Evolutionary conservation across 2,329 filamentous ascomycete species (phyloP).

Genomic region (Neurospora sp.): DNA sequence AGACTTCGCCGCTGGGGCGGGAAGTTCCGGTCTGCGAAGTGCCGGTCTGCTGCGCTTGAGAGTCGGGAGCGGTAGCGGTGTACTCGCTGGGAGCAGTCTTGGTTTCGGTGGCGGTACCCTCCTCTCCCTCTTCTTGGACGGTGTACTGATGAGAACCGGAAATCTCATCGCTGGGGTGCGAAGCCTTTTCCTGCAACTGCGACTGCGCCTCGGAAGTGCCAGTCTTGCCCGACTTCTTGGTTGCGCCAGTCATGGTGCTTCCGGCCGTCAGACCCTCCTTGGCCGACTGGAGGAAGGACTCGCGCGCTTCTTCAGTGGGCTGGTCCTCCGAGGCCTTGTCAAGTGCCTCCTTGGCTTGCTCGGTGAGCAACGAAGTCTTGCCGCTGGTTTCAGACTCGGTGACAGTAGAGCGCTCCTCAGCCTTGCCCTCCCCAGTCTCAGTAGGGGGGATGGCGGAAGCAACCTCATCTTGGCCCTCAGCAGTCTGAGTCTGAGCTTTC

Average conservation of each 20-base stretch:
- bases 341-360: constrained; percentile 15
- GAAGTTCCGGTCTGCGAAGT: not conserved
- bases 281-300: constrained; percentile 13
- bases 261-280: not conserved
- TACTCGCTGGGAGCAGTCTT: constrained; percentile 6
- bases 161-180: not conserved
- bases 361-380: constrained; percentile 9
- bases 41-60: not conserved
- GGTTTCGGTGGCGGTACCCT: constrained; percentile 1
- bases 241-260: not conserved
- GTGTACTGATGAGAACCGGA: constrained; percentile 4
- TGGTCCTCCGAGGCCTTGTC: constrained; percentile 16
- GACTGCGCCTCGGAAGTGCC: not conserved
- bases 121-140: not conserved
- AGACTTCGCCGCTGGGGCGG: not conserved
- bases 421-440: constrained; percentile 6
- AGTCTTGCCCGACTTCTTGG: not conserved
- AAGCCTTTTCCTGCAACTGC: constrained; percentile 2
- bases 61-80: not conserved
- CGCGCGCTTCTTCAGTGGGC: constrained; percentile 12
- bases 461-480: constrained; percentile 3
- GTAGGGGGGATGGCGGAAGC: not conserved
- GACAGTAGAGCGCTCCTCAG: constrained; percentile 5
- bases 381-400: constrained; percentile 4
- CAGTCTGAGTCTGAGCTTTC: not conserved